Conservation (phyloP, 78 protist species). For the Creolimax fragrantissima region DNA sequence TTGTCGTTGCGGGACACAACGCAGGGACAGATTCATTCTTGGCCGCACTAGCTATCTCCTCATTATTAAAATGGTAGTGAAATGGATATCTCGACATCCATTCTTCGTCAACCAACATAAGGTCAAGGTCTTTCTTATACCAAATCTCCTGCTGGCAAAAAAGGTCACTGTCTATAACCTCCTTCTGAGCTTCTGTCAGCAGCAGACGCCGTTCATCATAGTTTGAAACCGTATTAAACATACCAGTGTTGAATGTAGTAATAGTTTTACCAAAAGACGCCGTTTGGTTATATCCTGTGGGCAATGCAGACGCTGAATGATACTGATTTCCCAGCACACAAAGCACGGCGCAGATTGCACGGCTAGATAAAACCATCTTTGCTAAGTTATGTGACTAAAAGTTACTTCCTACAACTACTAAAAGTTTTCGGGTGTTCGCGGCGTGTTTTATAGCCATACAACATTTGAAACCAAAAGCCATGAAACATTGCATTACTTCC, state of each 20-base stretch:
- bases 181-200: neutral
- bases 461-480: no score
- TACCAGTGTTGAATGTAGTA: neutral
- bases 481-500: no score
- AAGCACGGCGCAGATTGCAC: no score
- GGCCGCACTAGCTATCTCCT: neutral
- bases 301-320: no score
- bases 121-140: neutral
- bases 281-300: no score
- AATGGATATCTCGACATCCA: slow-evolving; percentile 9
- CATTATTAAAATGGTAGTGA: neutral
- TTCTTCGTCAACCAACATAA: neutral
- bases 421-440: no score
- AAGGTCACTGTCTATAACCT: neutral
- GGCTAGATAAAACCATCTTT: no score
- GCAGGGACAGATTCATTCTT: neutral
- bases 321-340: no score
- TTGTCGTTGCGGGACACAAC: neutral
- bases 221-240: neutral
- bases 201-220: neutral
- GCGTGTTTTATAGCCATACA: no score
- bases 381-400: no score
- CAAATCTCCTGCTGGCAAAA: neutral
- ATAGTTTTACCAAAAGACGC: no score
- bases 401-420: no score